Conservation (phyloP, 345 rosid genomes). For the Syzygium grande region DNA sequence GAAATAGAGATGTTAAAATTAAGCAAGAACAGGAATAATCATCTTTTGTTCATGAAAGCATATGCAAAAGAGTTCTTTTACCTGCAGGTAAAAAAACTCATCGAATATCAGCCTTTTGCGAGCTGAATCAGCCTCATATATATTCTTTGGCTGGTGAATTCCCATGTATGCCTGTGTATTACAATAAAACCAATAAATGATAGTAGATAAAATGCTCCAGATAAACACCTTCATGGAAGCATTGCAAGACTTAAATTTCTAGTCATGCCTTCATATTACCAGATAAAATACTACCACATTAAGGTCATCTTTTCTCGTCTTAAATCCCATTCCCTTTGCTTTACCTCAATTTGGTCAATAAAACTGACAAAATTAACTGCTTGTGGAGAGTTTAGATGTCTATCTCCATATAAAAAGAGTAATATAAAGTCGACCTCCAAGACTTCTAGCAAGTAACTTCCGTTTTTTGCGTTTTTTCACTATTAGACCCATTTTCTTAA, state of each 20-base stretch:
- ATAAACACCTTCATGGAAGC: background rate
- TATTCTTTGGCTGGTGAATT: constrained; percentile 78
- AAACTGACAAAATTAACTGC: background rate
- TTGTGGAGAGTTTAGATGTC: background rate
- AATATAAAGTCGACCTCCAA: background rate
- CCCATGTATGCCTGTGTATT: constrained; percentile 66
- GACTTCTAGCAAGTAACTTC: background rate
- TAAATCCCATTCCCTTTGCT: background rate
- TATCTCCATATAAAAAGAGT: background rate
- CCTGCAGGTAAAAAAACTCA: constrained; percentile 95
- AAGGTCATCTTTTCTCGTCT: background rate
- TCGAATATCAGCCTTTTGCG: constrained; percentile 91
- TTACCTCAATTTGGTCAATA: background rate
- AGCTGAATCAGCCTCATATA: constrained; percentile 84
- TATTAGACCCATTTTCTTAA: background rate
- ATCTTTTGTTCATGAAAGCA: background rate
- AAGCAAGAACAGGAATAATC: background rate
- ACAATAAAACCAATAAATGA: constrained; percentile 8
- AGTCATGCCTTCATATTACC: background rate
- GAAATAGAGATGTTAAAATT: background rate
- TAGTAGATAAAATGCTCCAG: background rate
- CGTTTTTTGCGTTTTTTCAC: background rate
- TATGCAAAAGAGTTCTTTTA: constrained; percentile 7
- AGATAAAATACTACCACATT: background rate
- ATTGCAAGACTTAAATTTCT: background rate